Base-by-base conservation (phyloP, 1,284 basidiomycete genomes). In the Fomitopsis palustris region DNA sequence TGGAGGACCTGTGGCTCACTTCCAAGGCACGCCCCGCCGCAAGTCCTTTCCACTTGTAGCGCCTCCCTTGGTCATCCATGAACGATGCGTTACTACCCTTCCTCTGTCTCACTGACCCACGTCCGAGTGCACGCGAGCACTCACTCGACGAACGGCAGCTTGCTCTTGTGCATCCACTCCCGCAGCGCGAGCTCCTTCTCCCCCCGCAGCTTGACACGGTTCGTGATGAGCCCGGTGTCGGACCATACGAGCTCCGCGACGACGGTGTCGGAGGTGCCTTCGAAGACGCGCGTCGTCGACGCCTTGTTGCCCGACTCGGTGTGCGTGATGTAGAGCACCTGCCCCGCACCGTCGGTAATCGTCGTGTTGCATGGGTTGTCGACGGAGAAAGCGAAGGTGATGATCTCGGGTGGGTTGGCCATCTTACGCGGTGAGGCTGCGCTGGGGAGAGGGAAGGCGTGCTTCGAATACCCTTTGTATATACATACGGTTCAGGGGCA, bases 351-450 rank as follows among this genome's bases (percentile, higher is more conserved):
- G 61, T 77, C 70, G 53, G 67, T 61, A 63, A 81, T 70, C 19
- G 70, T 71, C 25, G 76, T 75, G 61, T 80, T 79, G 60, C 69
- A 77, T 17, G 78, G 78, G 65, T 80, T 78, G 66, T 81, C 78
- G 1, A 69, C 72, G 39, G 72, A 61, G 54, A 81, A 67, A 8
- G 70, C 67, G 29, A 81, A 73, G n/a, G 64, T 66, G 43, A 52
- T 37, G 49, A 52, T 49, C 45, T 49, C 49, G 7, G n/a, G n/a
- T 10, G n/a, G 49, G 35, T n/a, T 10, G 29, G 49, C n/a, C 49
- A 52, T 52, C 35, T n/a, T n/a, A n/a, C n/a, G n/a, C n/a, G n/a
- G n/a, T n/a, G n/a, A n/a, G n/a, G n/a, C n/a, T n/a, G n/a, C n/a
- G n/a, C n/a, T n/a, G n/a, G n/a, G n/a, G n/a, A n/a, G n/a, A n/a